Evolutionary conservation across 2,329 filamentous ascomycete genomes (phyloP).

Genomic region (Penicillium janthinellum): DNA sequence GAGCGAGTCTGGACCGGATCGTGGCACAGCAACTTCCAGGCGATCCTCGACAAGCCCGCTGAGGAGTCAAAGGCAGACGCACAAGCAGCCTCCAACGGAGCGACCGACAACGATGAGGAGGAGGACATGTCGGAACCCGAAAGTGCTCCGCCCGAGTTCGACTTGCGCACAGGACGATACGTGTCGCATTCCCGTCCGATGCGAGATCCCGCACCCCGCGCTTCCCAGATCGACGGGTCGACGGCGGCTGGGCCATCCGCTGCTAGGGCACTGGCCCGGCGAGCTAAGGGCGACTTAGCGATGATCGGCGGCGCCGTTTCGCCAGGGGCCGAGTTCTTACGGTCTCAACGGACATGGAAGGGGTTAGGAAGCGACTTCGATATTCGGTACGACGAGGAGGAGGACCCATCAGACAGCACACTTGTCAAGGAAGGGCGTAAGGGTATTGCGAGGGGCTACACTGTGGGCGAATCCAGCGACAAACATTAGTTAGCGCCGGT

Average conservation of each 20-base stretch:
- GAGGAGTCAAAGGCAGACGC: conserved; percentile 29
- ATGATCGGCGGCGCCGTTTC: conserved; percentile 84
- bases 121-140: conserved; percentile 71
- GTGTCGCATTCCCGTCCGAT: conserved; percentile 67
- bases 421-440: conserved; percentile 81
- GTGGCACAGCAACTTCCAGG: conserved; percentile 86
- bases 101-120: conserved; percentile 37
- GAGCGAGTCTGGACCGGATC: conserved; percentile 81
- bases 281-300: conserved; percentile 70
- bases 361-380: conserved; percentile 86
- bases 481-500: conserved; percentile 32
- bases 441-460: conserved; percentile 87
- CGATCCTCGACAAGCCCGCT: conserved; percentile 53
- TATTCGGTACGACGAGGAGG: conserved; percentile 61
- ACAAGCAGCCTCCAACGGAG: conserved; percentile 28
- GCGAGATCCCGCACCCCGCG: conserved; percentile 41
- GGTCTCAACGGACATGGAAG: conserved; percentile 83
- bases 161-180: conserved; percentile 84
- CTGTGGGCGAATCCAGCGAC: conserved; percentile 62
- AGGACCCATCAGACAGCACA: conserved; percentile 57
- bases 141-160: conserved; percentile 79
- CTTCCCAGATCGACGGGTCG: conserved; percentile 30
- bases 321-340: conserved; percentile 84
- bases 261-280: conserved; percentile 61
- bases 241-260: conserved; percentile 29